Evolutionary conservation across 257 asterid species (phyloP).

Genomic region (Verbena officinalis): DNA sequence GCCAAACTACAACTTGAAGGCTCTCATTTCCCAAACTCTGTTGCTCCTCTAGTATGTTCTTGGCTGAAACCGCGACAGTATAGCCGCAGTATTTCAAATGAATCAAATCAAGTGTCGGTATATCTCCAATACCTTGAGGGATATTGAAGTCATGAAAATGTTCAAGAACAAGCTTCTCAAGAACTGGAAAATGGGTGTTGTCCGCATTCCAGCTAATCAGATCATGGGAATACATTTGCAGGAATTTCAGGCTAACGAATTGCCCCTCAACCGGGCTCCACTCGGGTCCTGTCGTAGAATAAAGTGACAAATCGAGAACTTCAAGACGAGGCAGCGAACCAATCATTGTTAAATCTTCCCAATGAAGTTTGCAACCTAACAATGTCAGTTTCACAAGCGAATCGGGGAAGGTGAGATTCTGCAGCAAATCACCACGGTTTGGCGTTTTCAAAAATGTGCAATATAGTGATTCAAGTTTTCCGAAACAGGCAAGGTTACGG

Average conservation of each 20-base stretch:
- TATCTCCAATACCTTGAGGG: conserved; percentile 24
- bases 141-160: not conserved
- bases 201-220: not conserved
- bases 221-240: not conserved
- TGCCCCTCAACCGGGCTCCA: conserved; percentile 10
- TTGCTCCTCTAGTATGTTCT: conserved; percentile 22
- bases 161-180: conserved; percentile 5
- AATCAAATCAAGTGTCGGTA: conserved; percentile 12
- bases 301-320: not conserved
- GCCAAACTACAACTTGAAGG: not conserved
- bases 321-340: not conserved
- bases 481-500: conserved; percentile 1
- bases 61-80: conserved; percentile 7
- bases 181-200: not conserved
- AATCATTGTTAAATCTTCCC: conserved; percentile 17
- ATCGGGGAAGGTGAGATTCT: not conserved
- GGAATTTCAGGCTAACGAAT: conserved; percentile 3
- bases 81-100: not conserved
- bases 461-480: conserved; percentile 23
- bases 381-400: conserved; percentile 7
- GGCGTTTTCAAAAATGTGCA: not conserved
- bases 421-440: not conserved
- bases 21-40: conserved; percentile 15
- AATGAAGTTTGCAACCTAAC: not conserved
- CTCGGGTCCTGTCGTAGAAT: not conserved